Base-by-base conservation (phyloP, 208 protist species). In the Leishmania lainsoni region DNA sequence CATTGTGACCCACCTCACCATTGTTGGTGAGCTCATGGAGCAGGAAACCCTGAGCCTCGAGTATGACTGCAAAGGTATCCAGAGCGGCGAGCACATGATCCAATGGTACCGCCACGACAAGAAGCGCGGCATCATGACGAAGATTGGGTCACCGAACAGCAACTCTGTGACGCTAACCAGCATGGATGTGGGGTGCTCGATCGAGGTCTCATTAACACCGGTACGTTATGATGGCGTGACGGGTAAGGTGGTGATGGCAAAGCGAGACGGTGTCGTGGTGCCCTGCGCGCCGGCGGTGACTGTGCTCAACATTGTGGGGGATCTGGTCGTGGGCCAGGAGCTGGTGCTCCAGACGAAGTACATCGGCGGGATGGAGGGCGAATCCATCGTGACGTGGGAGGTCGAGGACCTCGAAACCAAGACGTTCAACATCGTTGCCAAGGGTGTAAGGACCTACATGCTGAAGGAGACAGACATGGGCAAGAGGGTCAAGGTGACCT, bases 71-170 rank as follows among this genome's bases (percentile, higher is more conserved):
- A 88, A 83, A 63, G 95, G 95, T 75, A 95, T 95, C 32, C 87
- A 95, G 80, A 87, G 87, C 66, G 96, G 96, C 39, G 79, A 86
- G 29, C 92, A 95, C 81, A 87, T 94, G 81, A 92, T 96, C 79
- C 91, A 97, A 86, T 98, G 96, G 96, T 97, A 96, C 89, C 92
- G 93, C 80, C 89, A 87, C 54, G 87, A 94, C 78, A 83, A 86
- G 80, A 83, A 81, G 51, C 84, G 79, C 56, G 83, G 84, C 65
- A 72, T 84, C 73, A 83, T 79, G 81, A 84, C 88, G 65, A 92
- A 91, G 85, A 91, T 91, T 76, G 95, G 93, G 48, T 83, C 87
- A 39, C 81, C 90, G 52, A 97, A 97, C 90, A 93, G 86, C 89
- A 81, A 76, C 63, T 91, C 81, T 63, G 85, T 94, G 63, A 90